Conservation (phyloP, 192 early-diverging fungal species). For the Coemansia sp. region DNA sequence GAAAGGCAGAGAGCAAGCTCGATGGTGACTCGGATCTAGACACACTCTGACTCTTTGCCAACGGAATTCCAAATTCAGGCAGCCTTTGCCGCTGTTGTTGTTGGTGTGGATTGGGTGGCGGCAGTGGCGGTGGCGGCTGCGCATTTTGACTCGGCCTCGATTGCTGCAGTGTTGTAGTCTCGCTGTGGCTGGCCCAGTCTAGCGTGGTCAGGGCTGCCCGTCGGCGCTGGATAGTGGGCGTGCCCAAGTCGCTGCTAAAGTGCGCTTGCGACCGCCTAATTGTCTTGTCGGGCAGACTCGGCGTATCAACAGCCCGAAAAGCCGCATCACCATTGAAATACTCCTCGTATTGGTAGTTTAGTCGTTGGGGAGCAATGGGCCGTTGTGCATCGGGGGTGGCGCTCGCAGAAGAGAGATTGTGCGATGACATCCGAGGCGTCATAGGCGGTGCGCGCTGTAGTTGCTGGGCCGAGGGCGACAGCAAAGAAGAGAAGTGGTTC, state of each 20-base stretch:
- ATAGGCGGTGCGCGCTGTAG: background rate
- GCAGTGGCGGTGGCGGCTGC: conserved; percentile 9
- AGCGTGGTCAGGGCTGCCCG: conserved; percentile 39
- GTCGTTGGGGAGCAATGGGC: conserved; percentile 13
- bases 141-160: background rate
- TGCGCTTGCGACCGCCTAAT: conserved; percentile 17
- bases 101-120: conserved; percentile 10
- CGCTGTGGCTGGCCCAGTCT: conserved; percentile 22
- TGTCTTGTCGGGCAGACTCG: conserved; percentile 32
- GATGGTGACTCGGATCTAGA: conserved; percentile 17
- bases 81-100: background rate
- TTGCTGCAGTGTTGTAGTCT: background rate
- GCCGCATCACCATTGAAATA: background rate
- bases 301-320: conserved; percentile 20
- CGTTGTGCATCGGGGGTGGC: conserved; percentile 6
- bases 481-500: conserved; percentile 1
- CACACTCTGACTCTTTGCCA: background rate
- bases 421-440: background rate
- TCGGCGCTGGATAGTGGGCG: conserved; percentile 39
- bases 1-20: conserved; percentile 32
- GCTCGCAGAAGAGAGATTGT: conserved; percentile 15
- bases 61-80: background rate
- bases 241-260: conserved; percentile 7
- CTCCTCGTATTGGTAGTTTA: conserved; percentile 28
- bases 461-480: background rate